A percentile compares a stretch with the other conserved stretches of the same genome.
These are phyloP conservation scores for Globisporangium uncinulatum DNA, from an alignment of 352 stramenopile species.

Conservation along the genomic window DNA sequence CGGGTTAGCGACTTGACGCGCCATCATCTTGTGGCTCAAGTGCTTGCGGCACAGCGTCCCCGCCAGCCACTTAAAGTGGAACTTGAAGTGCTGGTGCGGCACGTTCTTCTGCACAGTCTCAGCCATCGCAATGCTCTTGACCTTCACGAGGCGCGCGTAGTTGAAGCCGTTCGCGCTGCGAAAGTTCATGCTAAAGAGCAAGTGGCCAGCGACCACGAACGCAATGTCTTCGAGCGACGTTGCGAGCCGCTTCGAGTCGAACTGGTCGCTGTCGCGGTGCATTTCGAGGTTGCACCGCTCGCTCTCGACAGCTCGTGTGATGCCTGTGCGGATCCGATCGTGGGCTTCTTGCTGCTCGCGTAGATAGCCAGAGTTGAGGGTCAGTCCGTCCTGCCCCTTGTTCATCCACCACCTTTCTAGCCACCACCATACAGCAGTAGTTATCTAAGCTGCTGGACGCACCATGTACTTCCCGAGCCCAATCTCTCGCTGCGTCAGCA, in stretches of 20 bases:
- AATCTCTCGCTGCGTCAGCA: slow-evolving; percentile 53
- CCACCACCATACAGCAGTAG: neutral
- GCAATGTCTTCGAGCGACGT: slow-evolving; percentile 65
- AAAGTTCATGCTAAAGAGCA: slow-evolving; percentile 83
- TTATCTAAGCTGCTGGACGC: slow-evolving; percentile 5
- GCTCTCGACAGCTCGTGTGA: slow-evolving; percentile 33
- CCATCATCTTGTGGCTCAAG: slow-evolving; percentile 96
- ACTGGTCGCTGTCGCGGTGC: slow-evolving; percentile 14
- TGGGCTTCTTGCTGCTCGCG: slow-evolving; percentile 49
- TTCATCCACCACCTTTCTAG: neutral
- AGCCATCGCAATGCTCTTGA: slow-evolving; percentile 75
- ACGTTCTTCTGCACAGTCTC: slow-evolving; percentile 58
- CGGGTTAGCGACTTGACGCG: slow-evolving; percentile 88
- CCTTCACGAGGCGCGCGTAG: slow-evolving; percentile 67
- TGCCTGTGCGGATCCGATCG: slow-evolving; percentile 50
- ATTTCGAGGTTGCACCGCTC: slow-evolving; percentile 22
- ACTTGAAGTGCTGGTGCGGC: slow-evolving; percentile 45
- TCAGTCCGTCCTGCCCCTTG: too few relatives aligned
- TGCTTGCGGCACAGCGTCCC: slow-evolving; percentile 96
- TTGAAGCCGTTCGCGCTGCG: slow-evolving; percentile 72
- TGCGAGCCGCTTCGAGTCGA: slow-evolving; percentile 39
- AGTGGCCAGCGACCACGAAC: slow-evolving; percentile 64
- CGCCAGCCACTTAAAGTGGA: slow-evolving; percentile 93
- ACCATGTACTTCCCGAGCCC: slow-evolving; percentile 74
- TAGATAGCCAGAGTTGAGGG: slow-evolving; percentile 3